Base-by-base conservation (phyloP, 2,329 filamentous ascomycete species). In the Penicillium sp. region DNA sequence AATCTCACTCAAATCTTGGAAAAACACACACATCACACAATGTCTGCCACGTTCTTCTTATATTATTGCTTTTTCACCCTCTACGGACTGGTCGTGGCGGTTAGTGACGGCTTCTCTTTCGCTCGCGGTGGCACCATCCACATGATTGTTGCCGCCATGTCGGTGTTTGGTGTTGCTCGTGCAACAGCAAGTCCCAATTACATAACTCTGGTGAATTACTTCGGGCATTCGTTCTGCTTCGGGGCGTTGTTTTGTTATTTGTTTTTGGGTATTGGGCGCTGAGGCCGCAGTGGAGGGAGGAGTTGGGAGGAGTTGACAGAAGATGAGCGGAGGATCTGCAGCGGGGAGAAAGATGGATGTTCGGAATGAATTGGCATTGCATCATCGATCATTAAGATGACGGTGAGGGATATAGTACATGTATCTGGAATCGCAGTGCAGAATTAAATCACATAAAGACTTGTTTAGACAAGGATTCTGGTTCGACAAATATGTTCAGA, bases 391-490 rank as follows among this genome's bases (percentile, higher is more conserved):
- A 18, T 34, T 13, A 27, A 43, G 40, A 53, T 58, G 45, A 43
- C 24, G 36, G 21, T 34, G 46, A 27, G 36, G 49, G 55, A 58
- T 57, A 59, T 54, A 53, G 42, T 41, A 54, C 40, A 49, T 16
- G 29, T 11, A 39, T 16, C 32, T 40, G 31, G 40, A n/a, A 41
- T 13, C 18, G 18, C 16, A 39, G 32, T 44, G 46, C 45, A 40
- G n/a, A 5, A 50, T 50, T 54, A 45, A 50, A 45, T 50, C 46
- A 45, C 27, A 45, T 45, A 50, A 49, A 34, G 24, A 51, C 39
- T 45, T 45, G 59, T 61, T 56, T 57, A 57, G 54, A 56, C 46
- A 55, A 40, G 50, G 39, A 27, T 38, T 21, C 45, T 39, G 40
- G 11, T 29, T 32, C 7, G 39, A 38, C 29, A 36, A 53, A 39